Evolutionary conservation across 345 rosid genomes (phyloP), one percentile per base, ranked within the genome.

Genomic region (Fremontodendron californicum): DNA sequence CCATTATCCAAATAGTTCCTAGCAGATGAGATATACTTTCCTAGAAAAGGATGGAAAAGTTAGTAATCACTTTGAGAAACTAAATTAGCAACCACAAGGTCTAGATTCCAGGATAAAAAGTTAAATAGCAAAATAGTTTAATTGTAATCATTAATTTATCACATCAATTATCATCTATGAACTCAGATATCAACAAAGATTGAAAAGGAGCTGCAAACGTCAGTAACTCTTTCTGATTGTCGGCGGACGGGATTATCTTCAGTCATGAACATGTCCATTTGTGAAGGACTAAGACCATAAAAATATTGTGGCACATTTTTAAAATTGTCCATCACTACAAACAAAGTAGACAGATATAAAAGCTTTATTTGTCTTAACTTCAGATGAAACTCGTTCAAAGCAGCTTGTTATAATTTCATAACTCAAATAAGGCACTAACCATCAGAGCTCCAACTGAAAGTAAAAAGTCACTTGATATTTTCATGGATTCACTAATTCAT

Each of bases 251-350:
- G 97, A 83, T 87, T 90, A 82, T 90, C 94, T 83, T 90, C 96
- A 0, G 94, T 89, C 98, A 90, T 89, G 88, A 96, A 91, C 98
- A 93, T 92, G 77, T 88, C 89, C 93, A 96, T 84, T 75, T 96
- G 99, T 66, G 94, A 83, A 67, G 93, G 86, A 75, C 83, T 71
- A 60, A 93, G 98, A 71, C 99, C 99, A 79, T 95, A 95, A 64
- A 95, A 88, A 84, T 81, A 81, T 39, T 77, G 81, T 0, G 99
- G 97, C 27, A 92, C 93, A 73, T 85, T 90, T 80, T 92, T 93
- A 87, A 77, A 95, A 85, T 95, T 93, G 21, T 90, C 91, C 88
- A 82, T 86, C 88, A 93, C 99, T 95, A 85, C 61, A 79, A 63
- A 62, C 52, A 77, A 39, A 75, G 29, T 60, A 77, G 25, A 67